These are phyloP conservation scores for Torulaspora globosa DNA, from an alignment of 1,139 yeast genomes.

Conservation along the genomic window DNA sequence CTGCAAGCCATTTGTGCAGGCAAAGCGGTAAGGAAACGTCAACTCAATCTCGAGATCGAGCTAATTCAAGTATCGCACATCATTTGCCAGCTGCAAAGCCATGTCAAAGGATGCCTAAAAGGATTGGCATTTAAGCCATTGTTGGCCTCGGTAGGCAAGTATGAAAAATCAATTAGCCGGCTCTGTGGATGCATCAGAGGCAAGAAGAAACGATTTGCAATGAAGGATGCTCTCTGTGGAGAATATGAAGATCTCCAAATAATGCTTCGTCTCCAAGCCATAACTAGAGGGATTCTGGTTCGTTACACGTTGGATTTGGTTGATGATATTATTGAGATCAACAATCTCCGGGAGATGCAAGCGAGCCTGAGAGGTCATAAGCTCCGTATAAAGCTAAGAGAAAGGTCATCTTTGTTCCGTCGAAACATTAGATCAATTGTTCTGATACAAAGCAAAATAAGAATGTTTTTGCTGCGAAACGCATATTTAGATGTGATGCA, in stretches of 20 bases:
- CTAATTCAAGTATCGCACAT: neutral
- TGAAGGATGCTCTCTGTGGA: constrained; percentile 1
- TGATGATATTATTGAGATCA: constrained; percentile 48
- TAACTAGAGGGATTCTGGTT: constrained; percentile 46
- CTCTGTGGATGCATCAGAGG: constrained; percentile 10
- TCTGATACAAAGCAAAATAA: constrained; percentile 67
- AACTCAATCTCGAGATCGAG: neutral
- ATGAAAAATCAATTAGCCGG: constrained; percentile 1
- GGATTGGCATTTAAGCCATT: neutral
- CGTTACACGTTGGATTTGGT: constrained; percentile 49
- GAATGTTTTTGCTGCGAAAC: constrained; percentile 62
- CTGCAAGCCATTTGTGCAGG: constrained; percentile 42
- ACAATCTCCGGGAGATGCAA: constrained; percentile 40
- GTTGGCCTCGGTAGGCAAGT: constrained; percentile 1
- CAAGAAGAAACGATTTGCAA: constrained; percentile 1
- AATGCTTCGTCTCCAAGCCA: constrained; percentile 39
- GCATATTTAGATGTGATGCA: constrained; percentile 72
- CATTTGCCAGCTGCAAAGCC: constrained; percentile 1
- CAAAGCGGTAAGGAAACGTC: constrained; percentile 13
- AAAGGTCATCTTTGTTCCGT: constrained; percentile 51
- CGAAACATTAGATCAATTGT: constrained; percentile 55
- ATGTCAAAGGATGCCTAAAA: neutral
- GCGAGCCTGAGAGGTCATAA: constrained; percentile 38
- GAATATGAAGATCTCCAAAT: constrained; percentile 19
- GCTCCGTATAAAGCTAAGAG: constrained; percentile 32